These are phyloP conservation scores for Leptosphaerulina australis DNA, from an alignment of 2,329 filamentous ascomycete species.

Conservation along the genomic window DNA sequence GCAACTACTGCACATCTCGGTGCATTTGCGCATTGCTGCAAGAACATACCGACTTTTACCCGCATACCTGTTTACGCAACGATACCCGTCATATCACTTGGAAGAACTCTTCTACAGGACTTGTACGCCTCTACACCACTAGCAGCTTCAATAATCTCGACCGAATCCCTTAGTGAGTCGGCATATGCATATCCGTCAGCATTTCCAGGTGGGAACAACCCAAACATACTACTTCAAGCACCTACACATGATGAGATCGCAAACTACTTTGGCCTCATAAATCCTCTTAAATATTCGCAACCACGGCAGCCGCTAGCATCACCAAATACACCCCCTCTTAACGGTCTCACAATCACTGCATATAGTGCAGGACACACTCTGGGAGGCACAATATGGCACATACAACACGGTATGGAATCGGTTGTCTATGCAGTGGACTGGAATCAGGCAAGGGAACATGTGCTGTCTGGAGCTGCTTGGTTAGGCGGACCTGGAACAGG, in stretches of 20 bases:
- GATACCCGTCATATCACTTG: constrained; percentile 88
- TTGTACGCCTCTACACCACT: constrained; percentile 87
- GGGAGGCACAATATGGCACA: constrained; percentile 98
- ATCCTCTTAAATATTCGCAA: constrained; percentile 94
- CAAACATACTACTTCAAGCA: constrained; percentile 65
- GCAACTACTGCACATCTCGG: constrained; percentile 90
- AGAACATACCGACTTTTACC: constrained; percentile 88
- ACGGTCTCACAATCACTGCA: constrained; percentile 91
- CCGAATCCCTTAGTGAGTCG: constrained; percentile 72
- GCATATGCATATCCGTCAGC: constrained; percentile 57
- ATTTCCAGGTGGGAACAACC: constrained; percentile 54
- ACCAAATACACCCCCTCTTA: constrained; percentile 84
- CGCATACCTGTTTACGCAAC: constrained; percentile 95
- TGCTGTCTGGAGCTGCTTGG: constrained; percentile 92
- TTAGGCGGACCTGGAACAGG: constrained; percentile 80
- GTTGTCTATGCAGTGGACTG: constrained; percentile 98
- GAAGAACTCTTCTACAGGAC: constrained; percentile 87
- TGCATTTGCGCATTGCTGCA: constrained; percentile 95
- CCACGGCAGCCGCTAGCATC: constrained; percentile 88
- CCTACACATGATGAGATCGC: constrained; percentile 89
- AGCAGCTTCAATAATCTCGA: constrained; percentile 82
- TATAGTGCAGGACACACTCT: constrained; percentile 96
- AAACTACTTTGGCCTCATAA: constrained; percentile 87
- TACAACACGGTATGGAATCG: constrained; percentile 94
- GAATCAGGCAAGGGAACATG: constrained; percentile 97